Base-by-base conservation (phyloP, 306 rosid species). In the Quercus robur region DNA sequence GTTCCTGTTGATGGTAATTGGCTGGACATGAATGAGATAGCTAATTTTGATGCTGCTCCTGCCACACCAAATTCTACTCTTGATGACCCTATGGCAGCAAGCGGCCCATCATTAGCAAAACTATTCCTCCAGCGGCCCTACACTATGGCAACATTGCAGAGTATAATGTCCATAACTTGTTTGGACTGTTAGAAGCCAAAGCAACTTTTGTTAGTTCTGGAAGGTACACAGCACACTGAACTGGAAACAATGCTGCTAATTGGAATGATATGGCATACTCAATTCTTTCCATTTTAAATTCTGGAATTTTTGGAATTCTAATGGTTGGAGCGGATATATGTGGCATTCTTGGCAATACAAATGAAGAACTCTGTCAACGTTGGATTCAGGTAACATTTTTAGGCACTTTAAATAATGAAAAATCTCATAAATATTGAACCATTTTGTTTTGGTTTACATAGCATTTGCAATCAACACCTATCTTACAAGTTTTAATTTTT, bases 251-350 rank as follows among this genome's bases (percentile, higher is more conserved):
- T 85, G 89, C 88, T 56, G 97, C 97, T 6, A 78, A 86, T 10
- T 94, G 97, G 97, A 77, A 87, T 73, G 98, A 92, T 85, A 84
- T 94, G 81, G 97, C 88, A 64, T 88, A 88, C 83, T 80, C 92
- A 46, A 87, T 92, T 61, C 95, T 97, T 7, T 57, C 90, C 6
- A 91, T 92, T 75, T 73, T 92, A 31, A 94, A 83, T 82, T 91
- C 28, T 68, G 98, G 98, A 28, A 81, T 94, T 59, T 92, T 88
- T 51, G 98, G 97, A 81, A 79, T 94, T 83, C 97, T 97, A 13
- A 91, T 94, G 98, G 97, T 94, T 78, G 98, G 98, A 41, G 90
- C 98, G 70, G 97, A 94, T 81, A 94, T 92, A 52, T 94, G 98
- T 80, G 98, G 98, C 28, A 91, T 91, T 79, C n/a, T 70, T 10